Percentiles rank a stretch among this genome's conserved stretches.
Evolutionary conservation across 345 rosid species (phyloP).

Genomic region (Kandelia obovata): DNA sequence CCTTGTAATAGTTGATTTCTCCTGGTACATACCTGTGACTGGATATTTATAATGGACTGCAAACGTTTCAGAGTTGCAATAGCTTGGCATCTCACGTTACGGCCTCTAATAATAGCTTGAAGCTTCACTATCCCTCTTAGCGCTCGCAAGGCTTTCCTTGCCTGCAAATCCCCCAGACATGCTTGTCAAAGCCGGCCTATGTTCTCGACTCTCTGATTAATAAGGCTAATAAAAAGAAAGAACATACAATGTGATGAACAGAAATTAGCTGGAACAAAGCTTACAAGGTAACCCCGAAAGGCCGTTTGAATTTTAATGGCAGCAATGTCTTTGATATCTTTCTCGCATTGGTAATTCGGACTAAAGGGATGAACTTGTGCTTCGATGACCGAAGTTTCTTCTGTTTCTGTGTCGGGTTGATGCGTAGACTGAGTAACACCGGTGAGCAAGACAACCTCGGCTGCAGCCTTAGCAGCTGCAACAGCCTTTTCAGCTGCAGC

Average conservation of each 20-base stretch:
- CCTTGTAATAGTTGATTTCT: slow-evolving; percentile 44
- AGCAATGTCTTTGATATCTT: slow-evolving; percentile 37
- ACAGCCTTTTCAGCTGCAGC: slow-evolving; percentile 60
- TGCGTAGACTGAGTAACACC: slow-evolving; percentile 21
- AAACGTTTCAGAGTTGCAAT: slow-evolving; percentile 69
- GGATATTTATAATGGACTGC: slow-evolving; percentile 79
- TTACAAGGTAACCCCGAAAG: slow-evolving; percentile 76
- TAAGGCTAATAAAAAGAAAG: neutral
- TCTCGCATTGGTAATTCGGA: slow-evolving; percentile 17
- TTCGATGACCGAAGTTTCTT: slow-evolving; percentile 15
- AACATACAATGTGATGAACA: neutral
- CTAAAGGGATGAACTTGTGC: slow-evolving; percentile 15
- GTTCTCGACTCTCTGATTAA: neutral
- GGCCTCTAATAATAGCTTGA: slow-evolving; percentile 83
- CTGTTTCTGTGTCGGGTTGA: slow-evolving; percentile 29
- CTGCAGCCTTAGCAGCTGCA: slow-evolving; percentile 49
- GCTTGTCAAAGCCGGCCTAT: neutral
- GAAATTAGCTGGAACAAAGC: slow-evolving; percentile 22
- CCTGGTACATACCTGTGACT: slow-evolving; percentile 59
- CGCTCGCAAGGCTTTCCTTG: slow-evolving; percentile 85
- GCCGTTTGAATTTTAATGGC: slow-evolving; percentile 65
- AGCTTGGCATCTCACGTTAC: slow-evolving; percentile 78
- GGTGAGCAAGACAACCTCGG: slow-evolving; percentile 45
- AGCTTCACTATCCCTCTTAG: slow-evolving; percentile 88
- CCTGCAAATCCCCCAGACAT: slow-evolving; percentile 39